Evolutionary conservation across 176 grass and related monocot genomes (phyloP), one percentile per base, ranked within the genome.

Genomic region (Poa annua): DNA sequence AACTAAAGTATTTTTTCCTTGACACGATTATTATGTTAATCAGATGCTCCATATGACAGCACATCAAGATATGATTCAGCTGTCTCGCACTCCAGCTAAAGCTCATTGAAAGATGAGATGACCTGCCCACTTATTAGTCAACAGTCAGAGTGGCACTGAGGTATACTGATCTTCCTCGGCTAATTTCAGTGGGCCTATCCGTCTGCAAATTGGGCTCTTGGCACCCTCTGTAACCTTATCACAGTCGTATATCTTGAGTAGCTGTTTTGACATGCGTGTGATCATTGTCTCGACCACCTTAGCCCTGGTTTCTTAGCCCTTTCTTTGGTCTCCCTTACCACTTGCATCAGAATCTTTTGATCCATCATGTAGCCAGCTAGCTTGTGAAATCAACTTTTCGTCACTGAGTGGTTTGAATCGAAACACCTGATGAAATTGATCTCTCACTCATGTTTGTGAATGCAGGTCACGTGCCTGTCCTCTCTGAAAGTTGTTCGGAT

Each of bases 311-410:
- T 62, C 55, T 17, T 62, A 59, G 8, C 76, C 55, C 21, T 3
- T 77, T 62, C 2, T 78, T 26, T 78, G 38, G 9, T 47, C 39
- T 63, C 10, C 13, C 24, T 17, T 33, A 62, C 4, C 29, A 32
- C 38, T 61, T 78, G 14, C 76, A 45, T 63, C 62, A 41, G 56
- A 78, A 64, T 63, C 9, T 64, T 32, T 33, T 29, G 39, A 45
- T 6, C 39, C 76, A 47, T 61, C 55, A 61, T 61, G 26, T 38
- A 45, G 55, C 16, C 56, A 47, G 22, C 56, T 63, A 45, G 38
- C 22, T 78, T 8, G 22, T 78, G 56, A 45, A 59, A 47, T 45
- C 56, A 63, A 11, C 57, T 63, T 26, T 15, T 62, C 9, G 32
- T 29, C 34, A 45, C 12, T 3, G 14, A 60, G 38, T 47, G 47